phyloP scores from a whole-genome alignment of 352 stramenopile genomes.

The Phytopythium aichiense region DNA sequence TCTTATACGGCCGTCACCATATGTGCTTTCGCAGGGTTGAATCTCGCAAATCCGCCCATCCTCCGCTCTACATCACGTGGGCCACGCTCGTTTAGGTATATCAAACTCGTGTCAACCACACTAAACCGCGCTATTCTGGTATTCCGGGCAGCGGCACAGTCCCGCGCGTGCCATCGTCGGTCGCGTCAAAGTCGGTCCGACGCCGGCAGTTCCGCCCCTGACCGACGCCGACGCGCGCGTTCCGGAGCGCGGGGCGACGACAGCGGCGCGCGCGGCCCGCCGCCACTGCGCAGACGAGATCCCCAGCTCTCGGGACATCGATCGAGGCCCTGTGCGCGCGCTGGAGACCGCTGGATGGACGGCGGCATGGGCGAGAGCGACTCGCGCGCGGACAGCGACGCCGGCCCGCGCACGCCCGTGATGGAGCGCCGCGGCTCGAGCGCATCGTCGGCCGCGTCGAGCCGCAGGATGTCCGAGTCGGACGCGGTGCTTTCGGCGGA shows the following conservation, averaged over 20 bases:
- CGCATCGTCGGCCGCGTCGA: slow-evolving; percentile 4
- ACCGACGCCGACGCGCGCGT: neutral
- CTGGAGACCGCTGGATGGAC: neutral
- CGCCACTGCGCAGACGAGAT: neutral
- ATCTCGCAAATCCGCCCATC: neutral
- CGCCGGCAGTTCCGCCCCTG: neutral
- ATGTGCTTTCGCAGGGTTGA: neutral
- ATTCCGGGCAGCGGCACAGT: neutral
- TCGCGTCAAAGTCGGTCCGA: neutral
- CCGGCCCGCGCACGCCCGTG: slow-evolving; percentile 1
- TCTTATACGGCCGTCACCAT: neutral
- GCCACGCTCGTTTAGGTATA: neutral
- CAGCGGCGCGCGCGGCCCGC: neutral
- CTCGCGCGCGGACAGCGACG: slow-evolving; percentile 10
- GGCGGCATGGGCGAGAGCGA: slow-evolving; percentile 3
- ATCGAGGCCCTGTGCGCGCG: neutral
- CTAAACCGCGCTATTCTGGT: neutral
- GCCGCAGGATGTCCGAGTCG: slow-evolving; percentile 22
- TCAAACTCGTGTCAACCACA: neutral
- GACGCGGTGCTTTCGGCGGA: slow-evolving; percentile 3
- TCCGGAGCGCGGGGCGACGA: neutral
- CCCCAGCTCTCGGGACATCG: neutral
- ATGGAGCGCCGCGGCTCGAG: neutral
- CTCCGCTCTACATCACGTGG: neutral
- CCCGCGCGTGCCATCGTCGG: neutral